Evolutionary conservation across 306 rosid genomes (phyloP).

Genomic region (Cotoneaster glaucophyllus): DNA sequence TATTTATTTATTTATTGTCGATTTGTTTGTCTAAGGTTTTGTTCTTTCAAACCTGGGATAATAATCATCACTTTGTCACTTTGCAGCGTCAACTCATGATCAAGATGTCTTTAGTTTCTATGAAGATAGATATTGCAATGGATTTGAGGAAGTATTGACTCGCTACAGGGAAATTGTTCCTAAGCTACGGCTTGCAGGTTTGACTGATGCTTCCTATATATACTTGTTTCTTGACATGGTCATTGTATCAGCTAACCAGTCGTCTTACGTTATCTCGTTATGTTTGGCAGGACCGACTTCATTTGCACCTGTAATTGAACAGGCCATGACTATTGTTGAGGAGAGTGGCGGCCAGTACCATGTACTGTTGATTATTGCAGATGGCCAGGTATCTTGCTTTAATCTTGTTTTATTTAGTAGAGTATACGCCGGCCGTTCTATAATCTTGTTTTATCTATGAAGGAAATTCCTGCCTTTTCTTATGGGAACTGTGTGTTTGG

Average conservation of each 20-base stretch:
- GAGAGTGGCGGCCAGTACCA: constrained; percentile 89
- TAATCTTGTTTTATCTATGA: background rate
- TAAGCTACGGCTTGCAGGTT: constrained; percentile 79
- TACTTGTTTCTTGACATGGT: constrained; percentile 5
- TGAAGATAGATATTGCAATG: constrained; percentile 69
- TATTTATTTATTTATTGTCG: background rate
- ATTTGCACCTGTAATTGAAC: constrained; percentile 85
- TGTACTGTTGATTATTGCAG: constrained; percentile 64
- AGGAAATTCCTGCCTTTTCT: background rate
- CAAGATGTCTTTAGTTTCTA: constrained; percentile 83
- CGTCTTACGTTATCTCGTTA: background rate
- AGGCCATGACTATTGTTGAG: constrained; percentile 92
- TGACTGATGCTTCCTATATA: constrained; percentile 1
- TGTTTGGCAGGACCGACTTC: constrained; percentile 80
- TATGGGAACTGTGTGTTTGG: background rate
- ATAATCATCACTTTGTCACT: constrained; percentile 15
- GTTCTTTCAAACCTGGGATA: constrained; percentile 9
- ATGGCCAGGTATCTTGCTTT: constrained; percentile 76
- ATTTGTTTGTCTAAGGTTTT: background rate
- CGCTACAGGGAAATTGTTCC: constrained; percentile 77
- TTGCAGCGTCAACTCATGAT: constrained; percentile 88
- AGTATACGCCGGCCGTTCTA: background rate
- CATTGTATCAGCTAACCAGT: background rate
- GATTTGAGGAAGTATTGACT: constrained; percentile 88
- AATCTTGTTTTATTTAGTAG: background rate